Evolutionary conservation across 2,329 filamentous ascomycete species (phyloP).

Genomic region (Paraconiothyrium sp.): DNA sequence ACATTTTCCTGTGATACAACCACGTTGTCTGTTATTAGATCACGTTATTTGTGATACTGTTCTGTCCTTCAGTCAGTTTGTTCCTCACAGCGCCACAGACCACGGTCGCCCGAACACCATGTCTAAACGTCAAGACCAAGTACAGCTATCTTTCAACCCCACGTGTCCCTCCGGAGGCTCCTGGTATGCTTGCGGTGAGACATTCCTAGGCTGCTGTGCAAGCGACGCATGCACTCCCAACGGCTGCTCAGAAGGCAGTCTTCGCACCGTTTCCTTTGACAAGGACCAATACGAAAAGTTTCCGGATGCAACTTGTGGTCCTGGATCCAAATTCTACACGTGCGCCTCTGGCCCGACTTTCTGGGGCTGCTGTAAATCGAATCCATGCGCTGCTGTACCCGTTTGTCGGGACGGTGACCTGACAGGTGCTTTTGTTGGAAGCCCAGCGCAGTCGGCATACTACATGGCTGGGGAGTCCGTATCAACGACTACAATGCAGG

Average conservation of each 20-base stretch:
- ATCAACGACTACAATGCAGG: slow-evolving; percentile 12
- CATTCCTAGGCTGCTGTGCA: slow-evolving; percentile 3
- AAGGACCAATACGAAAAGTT: slow-evolving; percentile 40
- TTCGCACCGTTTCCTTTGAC: slow-evolving; percentile 40
- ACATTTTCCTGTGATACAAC: background rate
- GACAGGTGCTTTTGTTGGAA: slow-evolving; percentile 27
- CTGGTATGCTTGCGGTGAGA: background rate
- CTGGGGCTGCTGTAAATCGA: slow-evolving; percentile 50
- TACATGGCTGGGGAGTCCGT: background rate
- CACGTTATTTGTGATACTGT: no score
- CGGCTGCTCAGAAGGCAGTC: slow-evolving; percentile 1
- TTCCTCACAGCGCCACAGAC: background rate
- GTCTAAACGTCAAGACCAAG: background rate
- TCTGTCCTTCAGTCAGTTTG: background rate
- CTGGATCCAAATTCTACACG: slow-evolving; percentile 45
- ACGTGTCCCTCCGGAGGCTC: background rate
- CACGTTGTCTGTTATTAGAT: no score
- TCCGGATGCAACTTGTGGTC: slow-evolving; percentile 41
- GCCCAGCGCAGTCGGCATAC: slow-evolving; percentile 9
- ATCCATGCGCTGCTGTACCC: slow-evolving; percentile 42
- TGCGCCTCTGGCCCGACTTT: slow-evolving; percentile 44
- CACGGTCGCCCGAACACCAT: background rate
- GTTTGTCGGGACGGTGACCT: slow-evolving; percentile 41
- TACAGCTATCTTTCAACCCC: background rate
- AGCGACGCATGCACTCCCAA: background rate